Evolutionary conservation across 441 rosid species (phyloP), one percentile per base, ranked within the genome.

Genomic region (Croton laevigatus): DNA sequence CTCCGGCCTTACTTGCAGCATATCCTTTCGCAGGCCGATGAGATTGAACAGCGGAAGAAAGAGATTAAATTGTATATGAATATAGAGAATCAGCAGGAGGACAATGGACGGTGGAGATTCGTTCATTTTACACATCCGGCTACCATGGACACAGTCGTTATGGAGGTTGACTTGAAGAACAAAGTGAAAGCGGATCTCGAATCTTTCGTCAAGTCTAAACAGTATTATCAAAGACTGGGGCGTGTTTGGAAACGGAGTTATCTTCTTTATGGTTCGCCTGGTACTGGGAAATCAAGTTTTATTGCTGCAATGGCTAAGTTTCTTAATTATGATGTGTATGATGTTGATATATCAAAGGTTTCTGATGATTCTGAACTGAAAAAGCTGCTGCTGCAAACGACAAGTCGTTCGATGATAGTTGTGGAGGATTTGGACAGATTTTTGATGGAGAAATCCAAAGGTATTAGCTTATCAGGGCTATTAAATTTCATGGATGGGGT

Each of bases 271-370:
- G 98, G 98, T 37, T 83, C 87, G 3, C 83, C 94, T 12, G 97
- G 98, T 8, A 93, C 98, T 1, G 98, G 98, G 0, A 93, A 93
- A 72, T 93, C 98, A 1, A 91, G 90, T 71, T 91, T 91, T 73
- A 86, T 85, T 2, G 94, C 98, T 0, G 98, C 97, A 32, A 89
- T 91, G 97, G 96, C 98, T 3, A 93, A 78, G 79, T 88, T 85
- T 73, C 71, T 93, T 2, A 58, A 71, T 40, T 93, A 86, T 76
- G 87, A 91, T 49, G 86, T 93, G 14, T 93, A 91, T 81, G 90
- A 93, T 60, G 59, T 93, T 20, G 94, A 93, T 72, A 86, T 89
- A 37, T 72, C 91, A 1, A 85, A 83, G 73, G 88, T 89, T 11
- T 14, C 59, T 0, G 87, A 84, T 71, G 90, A 88, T 68, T 78